A percentile compares a stretch with the other conserved stretches of the same genome.
These are phyloP conservation scores for Pholiota conissans DNA, from an alignment of 768 basidiomycete species.

Conservation along the genomic window DNA sequence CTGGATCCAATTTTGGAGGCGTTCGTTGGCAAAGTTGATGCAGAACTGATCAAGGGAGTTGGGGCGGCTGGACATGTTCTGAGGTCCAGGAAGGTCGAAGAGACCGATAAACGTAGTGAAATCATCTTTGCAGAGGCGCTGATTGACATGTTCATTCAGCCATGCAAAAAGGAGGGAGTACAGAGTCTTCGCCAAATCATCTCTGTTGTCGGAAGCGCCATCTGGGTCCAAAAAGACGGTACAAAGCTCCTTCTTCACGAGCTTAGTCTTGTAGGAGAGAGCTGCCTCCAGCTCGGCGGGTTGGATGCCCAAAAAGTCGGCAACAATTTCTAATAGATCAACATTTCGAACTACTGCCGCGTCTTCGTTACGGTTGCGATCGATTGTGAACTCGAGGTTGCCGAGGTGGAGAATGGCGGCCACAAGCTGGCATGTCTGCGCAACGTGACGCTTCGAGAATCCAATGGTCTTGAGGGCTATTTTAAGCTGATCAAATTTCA, in stretches of 20 bases:
- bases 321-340: slow-evolving; percentile 78
- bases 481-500: slow-evolving; percentile 92
- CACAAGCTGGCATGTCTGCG: slow-evolving; percentile 91
- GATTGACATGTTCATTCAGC: slow-evolving; percentile 96
- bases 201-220: slow-evolving; percentile 88
- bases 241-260: slow-evolving; percentile 95
- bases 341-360: slow-evolving; percentile 89
- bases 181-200: slow-evolving; percentile 90
- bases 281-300: slow-evolving; percentile 71
- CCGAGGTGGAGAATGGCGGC: slow-evolving; percentile 97
- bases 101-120: slow-evolving; percentile 91
- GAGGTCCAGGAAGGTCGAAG: slow-evolving; percentile 91
- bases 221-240: slow-evolving; percentile 96
- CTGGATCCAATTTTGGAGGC: slow-evolving; percentile 81
- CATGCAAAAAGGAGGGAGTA: slow-evolving; percentile 95
- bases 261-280: slow-evolving; percentile 87
- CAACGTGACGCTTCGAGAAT: slow-evolving; percentile 91
- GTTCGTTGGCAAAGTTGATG: slow-evolving; percentile 95
- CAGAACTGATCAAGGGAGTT: slow-evolving; percentile 97
- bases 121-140: slow-evolving; percentile 91
- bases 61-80: slow-evolving; percentile 82
- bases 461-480: slow-evolving; percentile 91
- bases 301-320: slow-evolving; percentile 89
- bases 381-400: slow-evolving; percentile 89
- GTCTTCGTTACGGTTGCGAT: slow-evolving; percentile 83